Conservation (phyloP, 73 alveolate genomes). For the Diophrys sp. region DNA sequence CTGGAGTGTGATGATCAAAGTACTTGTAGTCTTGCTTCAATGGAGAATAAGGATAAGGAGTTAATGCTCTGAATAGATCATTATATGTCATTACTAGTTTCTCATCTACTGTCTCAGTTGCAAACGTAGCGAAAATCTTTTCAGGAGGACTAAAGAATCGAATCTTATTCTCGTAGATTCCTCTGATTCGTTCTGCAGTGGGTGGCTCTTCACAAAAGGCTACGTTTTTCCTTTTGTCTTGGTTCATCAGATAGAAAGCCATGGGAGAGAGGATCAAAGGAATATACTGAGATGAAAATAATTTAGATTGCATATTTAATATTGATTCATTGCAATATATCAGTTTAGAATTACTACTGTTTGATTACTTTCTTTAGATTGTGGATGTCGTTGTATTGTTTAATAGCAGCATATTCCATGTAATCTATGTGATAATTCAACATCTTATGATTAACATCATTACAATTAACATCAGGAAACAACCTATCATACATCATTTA, state of each 20-base stretch:
- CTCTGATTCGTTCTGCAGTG: constrained; percentile 63
- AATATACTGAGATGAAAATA: too few relatives aligned
- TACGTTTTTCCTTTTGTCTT: neutral
- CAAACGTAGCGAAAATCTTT: constrained; percentile 72
- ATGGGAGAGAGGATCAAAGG: neutral
- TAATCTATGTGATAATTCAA: neutral
- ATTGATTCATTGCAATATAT: constrained; percentile 16
- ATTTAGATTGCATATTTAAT: constrained; percentile 20
- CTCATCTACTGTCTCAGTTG: constrained; percentile 49
- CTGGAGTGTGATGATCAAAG: constrained; percentile 42
- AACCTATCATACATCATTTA: too few relatives aligned
- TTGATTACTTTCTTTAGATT: neutral
- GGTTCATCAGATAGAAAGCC: too few relatives aligned
- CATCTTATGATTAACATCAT: neutral
- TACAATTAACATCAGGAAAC: neutral
- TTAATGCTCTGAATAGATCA: constrained; percentile 64
- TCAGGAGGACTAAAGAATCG: constrained; percentile 71
- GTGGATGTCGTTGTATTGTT: neutral
- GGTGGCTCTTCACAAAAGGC: constrained; percentile 56
- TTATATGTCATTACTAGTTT: constrained; percentile 51
- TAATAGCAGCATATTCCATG: neutral
- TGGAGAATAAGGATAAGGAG: constrained; percentile 60
- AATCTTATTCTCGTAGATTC: constrained; percentile 73
- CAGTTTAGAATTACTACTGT: neutral
- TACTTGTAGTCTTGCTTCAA: constrained; percentile 21